Evolutionary conservation across 116 monocot genomes (phyloP), one percentile per base, ranked within the genome.

Genomic region (Trichopus zeylanicus): DNA sequence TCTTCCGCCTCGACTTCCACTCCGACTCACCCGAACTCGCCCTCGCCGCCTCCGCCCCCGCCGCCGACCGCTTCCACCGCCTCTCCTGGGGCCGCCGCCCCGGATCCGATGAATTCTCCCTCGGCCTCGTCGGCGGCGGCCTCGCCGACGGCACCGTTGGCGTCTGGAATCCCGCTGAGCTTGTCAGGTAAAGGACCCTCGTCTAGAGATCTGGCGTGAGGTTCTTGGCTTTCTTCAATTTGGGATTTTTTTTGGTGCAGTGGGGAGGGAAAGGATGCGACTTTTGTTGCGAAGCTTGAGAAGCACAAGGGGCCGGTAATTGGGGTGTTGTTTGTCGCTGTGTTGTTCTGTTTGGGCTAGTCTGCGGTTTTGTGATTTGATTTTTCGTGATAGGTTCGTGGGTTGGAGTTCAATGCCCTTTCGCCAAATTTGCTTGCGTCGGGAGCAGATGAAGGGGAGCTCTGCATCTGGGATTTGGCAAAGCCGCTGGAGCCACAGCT

Each of bases 391-490:
- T 60, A 88, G 97, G 97, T 98, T 51, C 71, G 84, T 38, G 97
- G 97, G 26, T 67, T 98, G 73, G 97, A 98, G 62, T 98, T 98
- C 52, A 73, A 68, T 48, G 30, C 54, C 23, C 68, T 65, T 47
- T 62, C 81, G 47, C 77, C 97, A 46, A 85, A 98, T 60, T 29
- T 87, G 37, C 83, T 97, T 59, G 91, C 87, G 51, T 98, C 97
- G 59, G 97, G 97, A 46, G 97, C 91, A 65, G 97, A 98, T 64
- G 82, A 91, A 71, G 97, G 97, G 29, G 85, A 87, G 46, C 65
- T 98, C n/a, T 85, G 84, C 57, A 73, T 98, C 29, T 98, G 97
- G 97, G 88, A 98, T 78, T 49, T 98, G 35, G 79, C 67, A 61
- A 91, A 85, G 12, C 91, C 97, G 51, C 11, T 61, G 4, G 87